Evolutionary conservation across 768 basidiomycete genomes (phyloP), one percentile per base, ranked within the genome.

Genomic region (Mycena chlorophos): DNA sequence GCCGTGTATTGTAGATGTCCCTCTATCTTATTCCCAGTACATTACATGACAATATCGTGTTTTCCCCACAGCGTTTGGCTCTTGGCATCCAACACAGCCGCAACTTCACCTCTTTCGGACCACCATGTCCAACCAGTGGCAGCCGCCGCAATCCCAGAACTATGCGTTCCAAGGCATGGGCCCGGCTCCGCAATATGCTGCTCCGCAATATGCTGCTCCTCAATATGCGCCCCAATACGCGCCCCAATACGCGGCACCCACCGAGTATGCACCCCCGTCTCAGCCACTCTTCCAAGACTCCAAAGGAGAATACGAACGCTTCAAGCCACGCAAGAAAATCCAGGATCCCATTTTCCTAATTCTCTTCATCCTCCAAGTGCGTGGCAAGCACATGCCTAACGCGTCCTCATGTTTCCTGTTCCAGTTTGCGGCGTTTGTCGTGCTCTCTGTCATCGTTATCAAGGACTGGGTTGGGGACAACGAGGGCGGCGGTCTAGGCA

Each of bases 271-370:
- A 56, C 45, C 67, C 64, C n/a, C 56, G 56, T 26, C 72, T 53
- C 54, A 63, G 52, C 63, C 60, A 38, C 60, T 53, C 38, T 65
- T 62, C 53, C 67, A 65, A 43, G 77, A 78, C 58, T 59, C 65
- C 46, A 85, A 85, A 64, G 85, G 80, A 65, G 79, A 82, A 43
- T 78, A 79, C 25, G 84, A 79, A n/a, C 72, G 86, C 20, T 87
- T 87, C 73, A 80, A 80, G 63, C 83, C 82, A 13, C 10, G 6
- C 16, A 87, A 84, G 73, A 87, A 82, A 63, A 71, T 90, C 28
- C 89, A 91, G 54, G 90, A 92, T 68, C 83, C 84, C 2, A 73
- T 89, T 49, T 84, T 89, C 66, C 73, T 91, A 14, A 65, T 89
- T 5, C 66, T 91, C 30, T 93, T 89, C 71, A 68, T 92, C n/a